Evolutionary conservation across 2,329 filamentous ascomycete species (phyloP).

Genomic region (Fusarium piperis): DNA sequence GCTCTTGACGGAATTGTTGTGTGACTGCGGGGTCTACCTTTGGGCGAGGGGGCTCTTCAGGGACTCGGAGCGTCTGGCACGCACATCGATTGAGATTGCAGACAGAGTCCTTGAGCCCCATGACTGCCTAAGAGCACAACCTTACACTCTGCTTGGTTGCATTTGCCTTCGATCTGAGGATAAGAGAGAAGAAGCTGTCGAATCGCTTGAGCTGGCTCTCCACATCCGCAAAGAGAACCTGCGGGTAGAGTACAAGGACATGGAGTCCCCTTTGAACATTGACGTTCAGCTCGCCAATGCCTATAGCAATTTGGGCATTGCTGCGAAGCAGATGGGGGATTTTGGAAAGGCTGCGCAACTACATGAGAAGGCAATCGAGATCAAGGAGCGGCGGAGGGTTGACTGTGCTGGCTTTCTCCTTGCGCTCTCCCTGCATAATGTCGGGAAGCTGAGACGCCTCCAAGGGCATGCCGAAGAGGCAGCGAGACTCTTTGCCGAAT

Average conservation of each 20-base stretch:
- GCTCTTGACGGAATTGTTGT: neutral
- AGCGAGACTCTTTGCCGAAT: neutral
- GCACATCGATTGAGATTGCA: neutral
- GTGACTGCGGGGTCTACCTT: neutral
- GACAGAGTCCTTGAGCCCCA: neutral
- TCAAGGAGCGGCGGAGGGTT: neutral
- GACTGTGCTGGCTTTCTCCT: neutral
- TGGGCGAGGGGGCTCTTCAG: neutral
- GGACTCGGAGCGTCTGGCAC: neutral
- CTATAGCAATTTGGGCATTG: neutral
- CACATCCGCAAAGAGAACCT: neutral
- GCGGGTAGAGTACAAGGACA: rapidly evolving
- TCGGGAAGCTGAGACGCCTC: neutral
- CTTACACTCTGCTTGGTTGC: neutral
- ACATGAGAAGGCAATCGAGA: neutral
- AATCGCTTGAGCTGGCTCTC: neutral
- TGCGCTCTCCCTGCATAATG: neutral
- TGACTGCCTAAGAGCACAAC: neutral
- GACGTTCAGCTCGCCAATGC: neutral
- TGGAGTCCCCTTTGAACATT: neutral
- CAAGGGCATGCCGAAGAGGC: neutral
- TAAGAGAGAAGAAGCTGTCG: neutral
- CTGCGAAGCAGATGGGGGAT: neutral
- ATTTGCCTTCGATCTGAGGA: neutral
- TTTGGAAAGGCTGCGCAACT: neutral